Conservation (phyloP, 2,329 filamentous ascomycete species). For the Sordariomycetes sp. region DNA sequence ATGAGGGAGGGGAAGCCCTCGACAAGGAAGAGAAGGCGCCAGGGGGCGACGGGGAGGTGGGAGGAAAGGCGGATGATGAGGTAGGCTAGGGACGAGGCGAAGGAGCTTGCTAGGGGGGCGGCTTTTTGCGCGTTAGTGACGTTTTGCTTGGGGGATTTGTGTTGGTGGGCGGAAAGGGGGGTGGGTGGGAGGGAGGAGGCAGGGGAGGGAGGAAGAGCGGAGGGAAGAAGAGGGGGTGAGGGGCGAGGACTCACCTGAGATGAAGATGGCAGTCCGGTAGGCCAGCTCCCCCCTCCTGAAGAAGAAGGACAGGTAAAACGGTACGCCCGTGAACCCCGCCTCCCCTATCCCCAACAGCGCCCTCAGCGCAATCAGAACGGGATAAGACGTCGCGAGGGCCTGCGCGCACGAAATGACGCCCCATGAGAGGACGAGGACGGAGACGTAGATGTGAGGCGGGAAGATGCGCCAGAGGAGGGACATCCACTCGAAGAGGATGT, state of each 20-base stretch:
- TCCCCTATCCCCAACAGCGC: slow-evolving; percentile 48
- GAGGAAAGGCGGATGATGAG: slow-evolving; percentile 58
- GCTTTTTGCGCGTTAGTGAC: slow-evolving; percentile 38
- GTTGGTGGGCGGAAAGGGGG: background rate
- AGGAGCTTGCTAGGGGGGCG: slow-evolving; percentile 66
- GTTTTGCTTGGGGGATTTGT: background rate
- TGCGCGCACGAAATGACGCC: slow-evolving; percentile 68
- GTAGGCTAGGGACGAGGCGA: slow-evolving; percentile 71
- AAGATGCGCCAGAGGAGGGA: slow-evolving; percentile 45
- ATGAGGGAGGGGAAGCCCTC: slow-evolving; percentile 78
- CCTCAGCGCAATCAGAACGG: slow-evolving; percentile 38
- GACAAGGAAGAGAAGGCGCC: slow-evolving; percentile 73
- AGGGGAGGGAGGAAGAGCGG: no score
- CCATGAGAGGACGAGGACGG: slow-evolving; percentile 60
- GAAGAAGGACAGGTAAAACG: slow-evolving; percentile 52
- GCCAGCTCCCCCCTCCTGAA: slow-evolving; percentile 61
- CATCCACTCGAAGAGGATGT: slow-evolving; percentile 54
- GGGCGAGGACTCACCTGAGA: slow-evolving; percentile 41
- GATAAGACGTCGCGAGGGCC: slow-evolving; percentile 49
- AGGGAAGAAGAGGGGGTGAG: background rate
- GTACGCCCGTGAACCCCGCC: slow-evolving; percentile 51
- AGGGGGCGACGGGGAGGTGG: slow-evolving; percentile 57
- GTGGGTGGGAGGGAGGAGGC: background rate
- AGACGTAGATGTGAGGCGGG: slow-evolving; percentile 46
- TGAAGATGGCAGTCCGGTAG: slow-evolving; percentile 73